phyloP scores from a whole-genome alignment of 345 rosid species.

The Eucalyptus sp. region DNA sequence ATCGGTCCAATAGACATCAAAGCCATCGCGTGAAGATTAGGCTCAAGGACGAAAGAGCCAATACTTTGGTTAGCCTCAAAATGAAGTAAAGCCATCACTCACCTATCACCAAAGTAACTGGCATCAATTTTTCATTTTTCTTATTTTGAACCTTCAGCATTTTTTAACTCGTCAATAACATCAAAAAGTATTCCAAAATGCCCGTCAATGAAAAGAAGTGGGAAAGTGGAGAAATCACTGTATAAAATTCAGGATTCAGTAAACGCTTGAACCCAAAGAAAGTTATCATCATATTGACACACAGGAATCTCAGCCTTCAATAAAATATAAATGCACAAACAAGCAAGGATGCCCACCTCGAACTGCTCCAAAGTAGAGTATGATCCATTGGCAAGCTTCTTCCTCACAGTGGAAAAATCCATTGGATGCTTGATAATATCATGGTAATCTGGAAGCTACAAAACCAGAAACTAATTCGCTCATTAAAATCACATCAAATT shows the following conservation, averaged over 20 bases:
- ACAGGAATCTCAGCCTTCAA: neutral
- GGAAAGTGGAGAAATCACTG: neutral
- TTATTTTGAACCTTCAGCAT: neutral
- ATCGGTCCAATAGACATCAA: neutral
- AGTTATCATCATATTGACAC: neutral
- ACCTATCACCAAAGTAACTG: neutral
- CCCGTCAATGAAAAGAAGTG: neutral
- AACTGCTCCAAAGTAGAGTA: conserved; percentile 57
- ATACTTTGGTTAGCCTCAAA: neutral
- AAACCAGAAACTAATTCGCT: neutral
- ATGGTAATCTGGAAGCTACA: conserved; percentile 77
- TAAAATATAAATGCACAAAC: neutral
- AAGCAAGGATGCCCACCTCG: conserved; percentile 33
- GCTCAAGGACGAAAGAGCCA: neutral
- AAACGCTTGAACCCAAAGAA: neutral
- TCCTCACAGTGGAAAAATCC: conserved; percentile 80
- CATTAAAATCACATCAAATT: neutral
- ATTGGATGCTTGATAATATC: conserved; percentile 73
- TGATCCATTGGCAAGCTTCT: conserved; percentile 62
- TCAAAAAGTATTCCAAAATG: neutral
- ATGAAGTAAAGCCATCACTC: neutral
- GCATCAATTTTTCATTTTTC: neutral
- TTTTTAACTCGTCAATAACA: neutral
- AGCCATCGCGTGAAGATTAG: neutral
- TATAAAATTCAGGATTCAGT: neutral